Conservation (phyloP, 2,329 filamentous ascomycete genomes). For the Diaporthe citri region DNA sequence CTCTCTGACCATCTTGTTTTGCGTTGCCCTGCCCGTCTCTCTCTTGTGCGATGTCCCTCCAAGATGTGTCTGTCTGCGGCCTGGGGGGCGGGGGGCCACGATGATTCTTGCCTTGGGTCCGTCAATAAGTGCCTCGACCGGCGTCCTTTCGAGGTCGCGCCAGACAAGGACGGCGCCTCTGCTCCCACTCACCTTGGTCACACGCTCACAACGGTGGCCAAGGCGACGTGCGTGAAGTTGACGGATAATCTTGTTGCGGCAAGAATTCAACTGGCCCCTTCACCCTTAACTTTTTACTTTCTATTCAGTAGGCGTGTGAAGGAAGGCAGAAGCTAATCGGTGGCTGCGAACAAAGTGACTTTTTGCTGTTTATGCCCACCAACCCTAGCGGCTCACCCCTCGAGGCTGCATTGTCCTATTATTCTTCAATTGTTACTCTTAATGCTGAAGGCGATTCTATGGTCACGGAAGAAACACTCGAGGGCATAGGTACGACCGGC, state of each 20-base stretch:
- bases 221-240: neutral
- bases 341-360: conserved; percentile 72
- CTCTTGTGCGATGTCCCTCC: neutral
- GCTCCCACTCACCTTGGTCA: neutral
- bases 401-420: conserved; percentile 89
- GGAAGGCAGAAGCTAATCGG: neutral
- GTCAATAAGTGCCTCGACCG: neutral
- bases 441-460: conserved; percentile 95
- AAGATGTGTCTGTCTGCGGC: neutral
- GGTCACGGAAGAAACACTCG: conserved; percentile 89
- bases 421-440: conserved; percentile 88
- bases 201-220: neutral
- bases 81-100: no score
- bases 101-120: neutral
- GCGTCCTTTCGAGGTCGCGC: neutral
- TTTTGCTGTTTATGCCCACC: conserved; percentile 87
- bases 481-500: conserved; percentile 91
- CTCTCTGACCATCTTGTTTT: conserved; percentile 37
- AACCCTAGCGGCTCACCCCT: conserved; percentile 73
- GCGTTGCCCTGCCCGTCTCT: neutral
- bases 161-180: neutral
- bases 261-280: neutral
- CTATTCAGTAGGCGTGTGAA: neutral
- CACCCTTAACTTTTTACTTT: neutral
- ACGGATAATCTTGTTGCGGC: neutral